A percentile compares a stretch with the other conserved stretches of the same genome.
Evolutionary conservation across 106 monocot species (phyloP).

Genomic region (Agapanthus africanus): DNA sequence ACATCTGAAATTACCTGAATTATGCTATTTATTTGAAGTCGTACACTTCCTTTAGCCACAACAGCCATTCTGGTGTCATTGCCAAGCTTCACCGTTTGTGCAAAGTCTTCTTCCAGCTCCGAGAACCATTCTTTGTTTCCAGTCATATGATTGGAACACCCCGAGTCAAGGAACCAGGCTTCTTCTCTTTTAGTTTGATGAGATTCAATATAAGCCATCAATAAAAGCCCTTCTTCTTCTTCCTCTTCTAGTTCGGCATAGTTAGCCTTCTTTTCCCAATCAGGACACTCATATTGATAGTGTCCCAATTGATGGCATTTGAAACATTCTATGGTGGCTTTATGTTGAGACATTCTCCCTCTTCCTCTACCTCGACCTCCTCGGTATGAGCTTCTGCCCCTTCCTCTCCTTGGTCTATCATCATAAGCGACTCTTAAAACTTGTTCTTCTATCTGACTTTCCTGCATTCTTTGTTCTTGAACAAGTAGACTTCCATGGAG

Average conservation of each 20-base stretch:
- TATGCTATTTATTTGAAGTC: neutral
- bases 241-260: constrained; percentile 8
- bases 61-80: constrained; percentile 6
- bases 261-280: constrained; percentile 8
- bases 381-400: neutral
- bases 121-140: constrained; percentile 6
- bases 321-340: neutral
- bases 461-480: no score
- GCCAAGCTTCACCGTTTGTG: neutral
- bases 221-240: neutral
- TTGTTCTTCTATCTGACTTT: no score
- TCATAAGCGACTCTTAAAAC: no score
- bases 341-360: neutral
- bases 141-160: constrained; percentile 2
- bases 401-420: neutral
- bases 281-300: constrained; percentile 3
- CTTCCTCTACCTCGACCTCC: neutral
- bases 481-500: no score
- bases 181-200: neutral
- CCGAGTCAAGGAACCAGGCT: constrained; percentile 1
- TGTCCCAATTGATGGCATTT: constrained; percentile 7
- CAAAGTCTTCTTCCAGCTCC: neutral
- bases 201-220: neutral
- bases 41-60: neutral
- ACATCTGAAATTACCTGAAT: neutral